These are phyloP conservation scores for Colletotrichum cereale DNA, from an alignment of 2,329 filamentous ascomycete genomes.

Conservation along the genomic window DNA sequence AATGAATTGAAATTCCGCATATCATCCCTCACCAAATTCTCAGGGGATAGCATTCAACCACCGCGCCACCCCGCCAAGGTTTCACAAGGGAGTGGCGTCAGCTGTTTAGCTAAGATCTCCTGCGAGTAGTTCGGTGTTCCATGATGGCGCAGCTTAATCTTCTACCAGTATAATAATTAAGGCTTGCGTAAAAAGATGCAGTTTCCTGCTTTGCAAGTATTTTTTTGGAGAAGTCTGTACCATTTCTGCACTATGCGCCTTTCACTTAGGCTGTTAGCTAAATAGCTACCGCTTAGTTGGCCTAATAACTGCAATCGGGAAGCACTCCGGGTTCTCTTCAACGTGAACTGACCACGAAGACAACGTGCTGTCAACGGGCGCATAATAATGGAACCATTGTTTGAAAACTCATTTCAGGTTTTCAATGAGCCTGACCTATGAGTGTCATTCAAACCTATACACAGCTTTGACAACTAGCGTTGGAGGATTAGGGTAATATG, in stretches of 20 bases:
- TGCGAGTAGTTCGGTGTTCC: too few relatives aligned
- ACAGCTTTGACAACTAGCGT: not conserved
- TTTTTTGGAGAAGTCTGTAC: too few relatives aligned
- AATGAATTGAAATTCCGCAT: too few relatives aligned
- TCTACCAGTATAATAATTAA: not conserved
- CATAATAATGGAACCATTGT: not conserved
- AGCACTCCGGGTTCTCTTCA: not conserved
- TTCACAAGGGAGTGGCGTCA: not conserved
- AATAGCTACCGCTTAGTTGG: not conserved
- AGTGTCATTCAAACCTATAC: accelerated
- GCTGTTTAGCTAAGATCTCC: not conserved
- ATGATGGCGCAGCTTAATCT: not conserved
- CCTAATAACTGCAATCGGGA: not conserved
- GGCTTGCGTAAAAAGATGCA: too few relatives aligned
- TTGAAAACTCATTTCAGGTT: not conserved
- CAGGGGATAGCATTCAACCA: too few relatives aligned
- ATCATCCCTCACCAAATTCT: not conserved
- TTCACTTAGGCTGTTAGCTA: accelerated
- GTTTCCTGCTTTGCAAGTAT: not conserved
- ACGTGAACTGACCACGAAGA: not conserved
- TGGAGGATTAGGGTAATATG: not conserved
- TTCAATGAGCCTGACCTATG: not conserved
- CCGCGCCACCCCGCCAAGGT: too few relatives aligned
- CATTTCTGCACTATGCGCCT: not conserved
- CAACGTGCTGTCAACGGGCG: not conserved